These are phyloP conservation scores for Phytophthora pluvialis DNA, from an alignment of 352 stramenopile genomes.

Conservation along the genomic window DNA sequence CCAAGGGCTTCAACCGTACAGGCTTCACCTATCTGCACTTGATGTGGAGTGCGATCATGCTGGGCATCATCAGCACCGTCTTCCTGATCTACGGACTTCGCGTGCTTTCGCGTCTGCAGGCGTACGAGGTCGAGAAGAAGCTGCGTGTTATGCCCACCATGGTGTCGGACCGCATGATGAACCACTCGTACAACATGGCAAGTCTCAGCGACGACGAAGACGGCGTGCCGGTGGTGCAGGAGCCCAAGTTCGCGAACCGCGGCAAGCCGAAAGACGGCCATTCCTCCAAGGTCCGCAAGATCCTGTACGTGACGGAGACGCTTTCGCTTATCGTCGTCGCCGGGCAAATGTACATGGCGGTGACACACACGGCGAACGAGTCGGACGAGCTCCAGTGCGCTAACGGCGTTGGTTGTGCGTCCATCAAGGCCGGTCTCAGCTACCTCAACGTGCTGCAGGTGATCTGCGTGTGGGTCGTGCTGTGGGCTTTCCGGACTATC, in stretches of 20 bases:
- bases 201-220: conserved; percentile 39
- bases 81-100: conserved; percentile 48
- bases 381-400: conserved; percentile 59
- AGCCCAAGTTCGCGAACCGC: conserved; percentile 25
- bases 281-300: conserved; percentile 43
- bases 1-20: conserved; percentile 44
- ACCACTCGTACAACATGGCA: conserved; percentile 41
- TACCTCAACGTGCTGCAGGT: conserved; percentile 50
- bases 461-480: conserved; percentile 42
- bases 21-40: conserved; percentile 42
- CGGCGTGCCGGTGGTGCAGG: conserved; percentile 32
- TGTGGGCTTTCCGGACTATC: conserved; percentile 48
- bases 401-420: conserved; percentile 58
- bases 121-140: conserved; percentile 34
- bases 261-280: conserved; percentile 31
- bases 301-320: conserved; percentile 36
- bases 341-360: conserved; percentile 56
- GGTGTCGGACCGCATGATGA: conserved; percentile 37
- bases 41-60: conserved; percentile 40
- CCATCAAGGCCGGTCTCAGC: conserved; percentile 41
- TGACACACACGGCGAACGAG: conserved; percentile 35
- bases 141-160: conserved; percentile 24
- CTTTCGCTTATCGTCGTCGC: conserved; percentile 37
- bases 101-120: conserved; percentile 37
- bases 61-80: conserved; percentile 44